Base-by-base conservation (phyloP, 2,329 filamentous ascomycete genomes). In the Trichoderma sp. region DNA sequence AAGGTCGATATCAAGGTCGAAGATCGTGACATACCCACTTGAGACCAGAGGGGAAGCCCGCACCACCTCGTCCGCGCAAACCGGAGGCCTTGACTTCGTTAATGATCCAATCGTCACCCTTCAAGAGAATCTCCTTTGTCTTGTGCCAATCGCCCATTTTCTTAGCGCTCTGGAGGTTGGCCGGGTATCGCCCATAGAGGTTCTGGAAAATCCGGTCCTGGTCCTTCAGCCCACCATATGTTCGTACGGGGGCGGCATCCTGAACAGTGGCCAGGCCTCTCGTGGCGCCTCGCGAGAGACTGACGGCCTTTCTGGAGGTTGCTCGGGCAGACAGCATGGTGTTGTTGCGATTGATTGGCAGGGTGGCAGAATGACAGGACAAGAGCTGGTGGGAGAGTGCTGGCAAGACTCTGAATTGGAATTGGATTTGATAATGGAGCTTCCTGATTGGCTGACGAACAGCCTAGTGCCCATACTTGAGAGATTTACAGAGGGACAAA, bases 131-230 rank as follows among this genome's bases (percentile, higher is more conserved):
- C 83, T 99, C 96, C 89, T 99, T 99, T 71, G 96, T 99, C 89
- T 97, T 97, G 87, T 99, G 90, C 96, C 96, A 99, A 83, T 98
- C 96, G 78, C 96, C 96, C 88, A 97, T 97, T 86, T 97, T 97
- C 91, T 94, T 95, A 69, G 96, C 95, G 80, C 91, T 94, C 87
- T 96, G 95, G 77, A 99, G 85, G 82, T 98, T 95, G 74, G 94
- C 89, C 67, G 94, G 94, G 85, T 93, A 94, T 81, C 96, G 94
- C 79, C 94, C 91, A 86, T 99, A 99, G 73, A 99, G 88, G 85
- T 99, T 99, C 86, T 97, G 95, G 86, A 99, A 99, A 84, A 99
- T 99, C 79, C 96, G 91, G 85, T 99, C 96, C 86, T 98, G 94
- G 82, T 99, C 96, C 85, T 90, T 93, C 78, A 99, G 88, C 72